Percentiles rank a stretch among this genome's conserved stretches.
Conservation (phyloP, 2,329 filamentous ascomycete genomes). For the Talaromyces sp. region DNA sequence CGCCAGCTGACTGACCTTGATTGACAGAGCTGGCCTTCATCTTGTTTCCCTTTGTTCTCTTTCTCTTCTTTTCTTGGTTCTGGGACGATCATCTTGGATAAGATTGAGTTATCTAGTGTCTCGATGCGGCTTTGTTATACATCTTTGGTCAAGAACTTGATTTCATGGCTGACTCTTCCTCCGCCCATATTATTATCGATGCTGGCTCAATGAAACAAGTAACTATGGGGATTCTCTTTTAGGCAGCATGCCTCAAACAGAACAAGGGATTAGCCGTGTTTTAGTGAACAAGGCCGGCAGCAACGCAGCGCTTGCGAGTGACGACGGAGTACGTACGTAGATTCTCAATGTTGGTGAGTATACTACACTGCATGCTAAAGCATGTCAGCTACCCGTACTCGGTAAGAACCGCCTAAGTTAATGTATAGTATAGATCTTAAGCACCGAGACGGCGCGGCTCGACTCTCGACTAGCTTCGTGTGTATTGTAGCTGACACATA, state of each 20-base stretch:
- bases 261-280: background rate
- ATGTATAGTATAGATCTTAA: conserved; percentile 5
- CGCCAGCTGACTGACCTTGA: background rate
- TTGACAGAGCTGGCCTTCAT: background rate
- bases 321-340: background rate
- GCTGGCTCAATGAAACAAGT: background rate
- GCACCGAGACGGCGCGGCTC: background rate
- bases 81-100: background rate
- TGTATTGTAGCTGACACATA: background rate
- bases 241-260: background rate
- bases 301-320: conserved; percentile 2
- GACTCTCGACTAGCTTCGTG: no score
- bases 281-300: background rate
- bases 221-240: conserved; percentile 3
- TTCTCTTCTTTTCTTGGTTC: background rate
- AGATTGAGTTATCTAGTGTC: background rate
- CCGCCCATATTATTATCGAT: background rate
- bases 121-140: background rate
- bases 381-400: background rate
- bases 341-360: background rate
- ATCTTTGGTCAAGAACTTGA: background rate
- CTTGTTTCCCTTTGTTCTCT: background rate
- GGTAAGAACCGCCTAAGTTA: background rate
- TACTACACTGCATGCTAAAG: background rate
- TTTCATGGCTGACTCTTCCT: no score